Evolutionary conservation across 2,329 filamentous ascomycete species (phyloP).

Genomic region (Diaporthe batatas): DNA sequence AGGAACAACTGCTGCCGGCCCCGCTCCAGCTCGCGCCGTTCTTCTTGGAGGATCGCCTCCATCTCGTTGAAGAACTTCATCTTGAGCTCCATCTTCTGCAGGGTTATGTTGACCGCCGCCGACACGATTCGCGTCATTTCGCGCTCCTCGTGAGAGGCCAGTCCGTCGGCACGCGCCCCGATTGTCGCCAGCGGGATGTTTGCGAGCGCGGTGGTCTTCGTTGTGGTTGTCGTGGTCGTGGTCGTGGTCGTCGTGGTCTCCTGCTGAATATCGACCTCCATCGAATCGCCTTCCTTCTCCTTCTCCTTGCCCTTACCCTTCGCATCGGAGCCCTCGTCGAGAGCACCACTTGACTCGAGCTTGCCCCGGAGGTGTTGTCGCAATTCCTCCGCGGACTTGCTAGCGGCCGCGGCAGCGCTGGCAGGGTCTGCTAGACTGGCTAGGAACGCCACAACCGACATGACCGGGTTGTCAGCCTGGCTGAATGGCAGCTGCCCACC

Average conservation of each 20-base stretch:
- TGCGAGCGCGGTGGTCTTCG: slow-evolving; percentile 67
- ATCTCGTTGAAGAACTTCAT: slow-evolving; percentile 97
- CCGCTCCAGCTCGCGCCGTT: slow-evolving; percentile 92
- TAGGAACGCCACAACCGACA: slow-evolving; percentile 95
- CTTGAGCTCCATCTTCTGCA: slow-evolving; percentile 96
- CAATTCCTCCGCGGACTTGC: slow-evolving; percentile 88
- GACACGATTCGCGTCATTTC: slow-evolving; percentile 96
- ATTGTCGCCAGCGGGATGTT: slow-evolving; percentile 88
- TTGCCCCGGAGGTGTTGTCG: slow-evolving; percentile 83
- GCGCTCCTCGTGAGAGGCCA: slow-evolving; percentile 96
- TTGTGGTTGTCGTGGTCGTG: slow-evolving; percentile 63
- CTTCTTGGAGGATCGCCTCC: slow-evolving; percentile 90
- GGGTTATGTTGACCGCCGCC: slow-evolving; percentile 90
- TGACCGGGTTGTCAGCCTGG: slow-evolving; percentile 93
- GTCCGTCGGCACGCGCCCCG: slow-evolving; percentile 85
- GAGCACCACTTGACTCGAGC: slow-evolving; percentile 70
- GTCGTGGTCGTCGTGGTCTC: slow-evolving; percentile 62
- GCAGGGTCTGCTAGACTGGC: slow-evolving; percentile 91
- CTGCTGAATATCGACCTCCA: slow-evolving; percentile 73
- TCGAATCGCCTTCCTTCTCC: slow-evolving; percentile 66
- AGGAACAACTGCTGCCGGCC: slow-evolving; percentile 94
- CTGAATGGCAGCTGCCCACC: slow-evolving; percentile 89
- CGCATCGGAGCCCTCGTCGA: slow-evolving; percentile 60
- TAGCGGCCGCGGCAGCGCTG: slow-evolving; percentile 90
- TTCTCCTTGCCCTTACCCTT: slow-evolving; percentile 71